Evolutionary conservation across 2,329 filamentous ascomycete genomes (phyloP).

Genomic region (Colletotrichum tropicicola): DNA sequence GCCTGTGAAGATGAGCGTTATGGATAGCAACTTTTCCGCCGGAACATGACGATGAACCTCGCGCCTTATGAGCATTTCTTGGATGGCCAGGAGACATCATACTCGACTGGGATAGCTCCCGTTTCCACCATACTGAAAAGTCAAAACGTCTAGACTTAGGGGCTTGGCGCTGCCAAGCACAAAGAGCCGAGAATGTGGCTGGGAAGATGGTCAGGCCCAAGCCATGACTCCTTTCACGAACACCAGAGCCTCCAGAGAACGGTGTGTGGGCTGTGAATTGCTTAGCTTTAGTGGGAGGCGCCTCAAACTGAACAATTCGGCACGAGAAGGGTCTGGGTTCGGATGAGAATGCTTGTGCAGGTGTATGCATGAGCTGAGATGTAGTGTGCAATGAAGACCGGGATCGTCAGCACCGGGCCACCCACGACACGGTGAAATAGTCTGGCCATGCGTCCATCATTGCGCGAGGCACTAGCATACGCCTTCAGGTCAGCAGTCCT

Average conservation of each 20-base stretch:
- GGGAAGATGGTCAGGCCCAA: neutral
- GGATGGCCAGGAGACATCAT: neutral
- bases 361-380: slow-evolving; percentile 3
- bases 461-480: neutral
- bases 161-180: neutral
- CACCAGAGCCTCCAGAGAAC: neutral
- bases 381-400: neutral
- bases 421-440: neutral
- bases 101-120: neutral
- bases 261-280: neutral
- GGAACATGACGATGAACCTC: neutral
- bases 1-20: neutral
- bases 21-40: neutral
- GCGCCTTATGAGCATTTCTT: neutral
- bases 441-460: neutral
- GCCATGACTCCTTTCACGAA: slow-evolving; percentile 10
- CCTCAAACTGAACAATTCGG: no score
- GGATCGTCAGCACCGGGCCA: neutral
- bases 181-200: slow-evolving; percentile 9
- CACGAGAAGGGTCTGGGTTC: neutral
- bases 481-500: neutral
- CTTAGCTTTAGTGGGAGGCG: no score
- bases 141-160: neutral
- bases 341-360: neutral
- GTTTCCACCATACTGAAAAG: neutral